These are phyloP conservation scores for Phytophthora brassicae DNA, from an alignment of 352 stramenopile genomes.

Conservation along the genomic window DNA sequence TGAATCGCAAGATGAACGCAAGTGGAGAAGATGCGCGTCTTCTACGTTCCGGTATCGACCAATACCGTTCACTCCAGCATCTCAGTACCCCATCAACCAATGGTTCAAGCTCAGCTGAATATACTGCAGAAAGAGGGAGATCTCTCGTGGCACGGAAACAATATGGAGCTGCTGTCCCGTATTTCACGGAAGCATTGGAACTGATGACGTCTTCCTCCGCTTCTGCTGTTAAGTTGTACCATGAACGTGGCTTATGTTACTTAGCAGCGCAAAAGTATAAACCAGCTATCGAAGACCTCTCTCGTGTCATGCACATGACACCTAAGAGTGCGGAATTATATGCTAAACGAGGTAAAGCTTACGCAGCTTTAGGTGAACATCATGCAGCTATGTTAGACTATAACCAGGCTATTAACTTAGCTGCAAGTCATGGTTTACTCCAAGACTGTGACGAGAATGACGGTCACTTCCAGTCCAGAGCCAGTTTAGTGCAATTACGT, in stretches of 20 bases:
- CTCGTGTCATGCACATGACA: constrained; percentile 63
- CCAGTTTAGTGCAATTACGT: constrained; percentile 42
- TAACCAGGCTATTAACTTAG: constrained; percentile 59
- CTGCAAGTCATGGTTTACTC: constrained; percentile 36
- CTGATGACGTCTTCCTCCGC: constrained; percentile 14
- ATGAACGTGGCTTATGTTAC: constrained; percentile 64
- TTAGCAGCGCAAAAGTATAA: constrained; percentile 57
- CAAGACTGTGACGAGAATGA: constrained; percentile 12
- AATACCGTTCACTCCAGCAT: constrained; percentile 65
- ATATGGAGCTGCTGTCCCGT: constrained; percentile 55
- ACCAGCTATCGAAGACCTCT: constrained; percentile 73
- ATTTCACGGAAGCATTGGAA: constrained; percentile 56
- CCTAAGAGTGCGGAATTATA: constrained; percentile 70
- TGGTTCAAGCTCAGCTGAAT: constrained; percentile 2
- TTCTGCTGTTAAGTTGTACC: constrained; percentile 54
- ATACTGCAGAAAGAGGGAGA: constrained; percentile 38
- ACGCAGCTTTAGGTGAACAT: constrained; percentile 53
- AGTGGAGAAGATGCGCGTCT: constrained; percentile 32
- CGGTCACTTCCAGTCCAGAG: constrained; percentile 7
- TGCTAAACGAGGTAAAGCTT: constrained; percentile 63
- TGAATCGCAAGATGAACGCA: constrained; percentile 41
- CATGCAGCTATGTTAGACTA: constrained; percentile 66
- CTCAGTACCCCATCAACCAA: constrained; percentile 12
- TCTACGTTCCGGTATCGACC: constrained; percentile 61
- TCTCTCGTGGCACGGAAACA: constrained; percentile 59